Evolutionary conservation across 1,284 basidiomycete species (phyloP).

Genomic region (Apiotrichum laibachii): DNA sequence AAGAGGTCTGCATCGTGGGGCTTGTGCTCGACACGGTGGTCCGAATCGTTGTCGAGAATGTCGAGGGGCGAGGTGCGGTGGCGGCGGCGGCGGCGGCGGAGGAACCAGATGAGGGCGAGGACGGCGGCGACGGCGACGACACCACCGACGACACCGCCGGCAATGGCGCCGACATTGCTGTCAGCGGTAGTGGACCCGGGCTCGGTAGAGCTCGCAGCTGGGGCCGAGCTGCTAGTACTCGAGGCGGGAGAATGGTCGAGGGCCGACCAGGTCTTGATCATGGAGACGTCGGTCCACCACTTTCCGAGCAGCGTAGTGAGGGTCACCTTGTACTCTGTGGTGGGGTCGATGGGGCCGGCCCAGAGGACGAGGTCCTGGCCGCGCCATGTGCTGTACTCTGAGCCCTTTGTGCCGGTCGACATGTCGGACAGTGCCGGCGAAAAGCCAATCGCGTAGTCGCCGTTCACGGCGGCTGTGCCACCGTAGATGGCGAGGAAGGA

Average conservation of each 20-base stretch:
- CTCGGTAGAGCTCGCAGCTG: not conserved
- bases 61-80: not conserved
- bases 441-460: not conserved
- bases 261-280: not conserved
- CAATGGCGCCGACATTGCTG: not conserved
- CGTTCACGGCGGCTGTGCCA: not conserved
- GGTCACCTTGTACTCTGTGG: not conserved
- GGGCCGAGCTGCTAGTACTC: not conserved
- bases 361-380: constrained; percentile 1
- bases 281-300: constrained; percentile 7
- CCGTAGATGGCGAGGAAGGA: constrained; percentile 4
- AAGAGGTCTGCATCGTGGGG: too few relatives aligned
- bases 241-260: not conserved
- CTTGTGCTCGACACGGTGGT: not conserved
- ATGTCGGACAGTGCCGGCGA: not conserved
- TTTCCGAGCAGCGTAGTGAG: not conserved
- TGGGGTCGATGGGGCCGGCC: constrained; percentile 2
- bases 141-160: not conserved
- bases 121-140: not conserved
- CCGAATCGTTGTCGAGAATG: not conserved
- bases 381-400: constrained; percentile 5
- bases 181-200: too few relatives aligned
- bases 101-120: not conserved
- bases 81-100: not conserved
- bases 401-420: not conserved